Evolutionary conservation across 495 filamentous ascomycete genomes (phyloP), one percentile per base, ranked within the genome.

Genomic region (Penicillium crystallinum): DNA sequence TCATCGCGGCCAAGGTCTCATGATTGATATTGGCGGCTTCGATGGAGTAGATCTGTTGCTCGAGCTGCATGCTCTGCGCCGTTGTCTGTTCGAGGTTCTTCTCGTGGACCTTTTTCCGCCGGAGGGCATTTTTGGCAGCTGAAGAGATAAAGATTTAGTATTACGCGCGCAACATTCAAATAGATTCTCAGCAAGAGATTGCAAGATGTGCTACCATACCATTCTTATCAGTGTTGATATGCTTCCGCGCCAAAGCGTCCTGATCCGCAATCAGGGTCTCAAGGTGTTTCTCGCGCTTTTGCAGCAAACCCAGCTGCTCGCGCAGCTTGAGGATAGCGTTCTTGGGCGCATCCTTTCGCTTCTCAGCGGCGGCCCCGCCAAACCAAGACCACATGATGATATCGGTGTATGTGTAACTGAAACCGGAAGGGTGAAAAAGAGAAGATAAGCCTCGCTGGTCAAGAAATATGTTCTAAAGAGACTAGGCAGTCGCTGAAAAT

Each of bases 11-110:
- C 41, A 99, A 78, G 4, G 93, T 99, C 75, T 97, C 91, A 65
- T 91, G 81, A 78, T 99, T 99, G 73, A 99, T 95, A 68, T 97
- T 99, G 43, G 93, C 95, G 18, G 91, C 87, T 67, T 99, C 93
- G 69, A 99, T 97, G 52, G 87, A 86, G 65, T 92, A 93, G 62
- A 99, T 92, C 66, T 99, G 91, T 61, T 91, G 88, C 65, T 97
- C 93, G 12, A 99, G 78, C 34, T 92, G 95, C 49, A 82, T 80
- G 72, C 96, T 90, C 70, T 97, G 95, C 30, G 86, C 82, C 30
- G 82, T 79, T 8, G 92, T 97, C 68, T 95, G 89, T 52, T 93
- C 88, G 39, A 97, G 81, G 52, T 89, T 88, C 74, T 90, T 87
- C 67, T 95, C 89, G 64, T 91, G 88, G 55, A 79, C 75, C 82